Base-by-base conservation (phyloP, 2,329 filamentous ascomycete species). In the Fusarium illudens region DNA sequence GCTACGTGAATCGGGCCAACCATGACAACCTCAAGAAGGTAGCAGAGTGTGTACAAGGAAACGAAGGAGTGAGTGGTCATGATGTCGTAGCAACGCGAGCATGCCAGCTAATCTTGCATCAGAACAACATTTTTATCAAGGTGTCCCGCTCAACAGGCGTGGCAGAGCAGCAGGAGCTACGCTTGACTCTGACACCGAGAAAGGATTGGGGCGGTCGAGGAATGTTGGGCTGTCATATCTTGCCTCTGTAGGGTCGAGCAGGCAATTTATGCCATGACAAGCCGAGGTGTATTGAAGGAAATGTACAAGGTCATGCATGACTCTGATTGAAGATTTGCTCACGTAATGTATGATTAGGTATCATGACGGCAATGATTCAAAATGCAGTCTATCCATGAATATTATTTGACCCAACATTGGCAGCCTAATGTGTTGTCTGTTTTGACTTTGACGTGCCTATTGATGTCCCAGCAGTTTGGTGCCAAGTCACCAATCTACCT, bases 171-270 rank as follows among this genome's bases (percentile, higher is more conserved):
- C 82, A 84, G 73, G 86, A 93, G 68, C 78, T 96, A 60, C 85
- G 89, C 60, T 80, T 97, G 73, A 89, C 87, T 67, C 81, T 99
- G 67, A 92, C 84, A 49, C 95, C 95, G 55, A 86, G 88, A 72
- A 87, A 88, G 44, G 85, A 94, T 75, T 99, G 96, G 95, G 95
- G 95, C 70, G 96, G 96, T 29, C 86, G 93, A 78, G 96, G 95
- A 12, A 82, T 96, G 77, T 82, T 99, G 73, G 95, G 95, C 57
- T 99, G 95, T 78, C 94, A 97, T 81, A 87, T 98, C 67, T 81
- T 97, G 70, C 93, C 93, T 25, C 71, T 96, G 59, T 97, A 82
- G 56, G 19, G 17, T 30, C 39, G 54, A 22, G 33, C 15, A 49
- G n/a, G 29, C 25, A n/a, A 49, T 60, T 13, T 42, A 50, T 20